A percentile compares a stretch with the other conserved stretches of the same genome.
Evolutionary conservation across 1,139 yeast genomes (phyloP).

Genomic region (Saccharomyces hybrid): DNA sequence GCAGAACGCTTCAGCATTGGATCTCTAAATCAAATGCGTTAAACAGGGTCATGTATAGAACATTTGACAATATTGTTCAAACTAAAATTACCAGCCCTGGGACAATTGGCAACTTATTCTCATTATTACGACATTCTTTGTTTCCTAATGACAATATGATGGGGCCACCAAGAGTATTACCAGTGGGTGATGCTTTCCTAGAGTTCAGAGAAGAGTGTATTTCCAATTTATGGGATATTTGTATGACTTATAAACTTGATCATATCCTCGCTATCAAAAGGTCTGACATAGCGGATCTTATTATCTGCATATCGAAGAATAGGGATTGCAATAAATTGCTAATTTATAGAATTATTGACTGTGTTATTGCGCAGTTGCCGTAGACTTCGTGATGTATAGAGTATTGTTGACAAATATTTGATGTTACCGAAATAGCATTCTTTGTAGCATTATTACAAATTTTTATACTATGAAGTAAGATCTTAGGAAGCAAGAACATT

Average conservation of each 20-base stretch:
- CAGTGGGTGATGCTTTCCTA: constrained; percentile 20
- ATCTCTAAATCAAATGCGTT: constrained; percentile 9
- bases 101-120: neutral
- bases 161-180: constrained; percentile 21
- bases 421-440: neutral
- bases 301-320: constrained; percentile 16
- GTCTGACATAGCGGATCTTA: constrained; percentile 12
- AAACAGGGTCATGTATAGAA: constrained; percentile 8
- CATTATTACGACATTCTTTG: constrained; percentile 13
- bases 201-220: constrained; percentile 13
- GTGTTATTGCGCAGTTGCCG: constrained; percentile 14
- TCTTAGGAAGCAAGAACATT: neutral
- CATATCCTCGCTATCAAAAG: constrained; percentile 11
- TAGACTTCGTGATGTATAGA: neutral
- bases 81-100: neutral
- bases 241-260: constrained; percentile 8
- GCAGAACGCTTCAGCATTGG: constrained; percentile 14
- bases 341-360: constrained; percentile 14
- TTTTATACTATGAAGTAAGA: neutral
- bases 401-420: neutral
- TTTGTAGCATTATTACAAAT: neutral
- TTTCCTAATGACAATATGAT: constrained; percentile 28
- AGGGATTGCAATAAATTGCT: constrained; percentile 17
- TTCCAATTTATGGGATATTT: constrained; percentile 13
- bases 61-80: neutral